Conservation (phyloP, 345 rosid species). For the Limnanthes douglasii region DNA sequence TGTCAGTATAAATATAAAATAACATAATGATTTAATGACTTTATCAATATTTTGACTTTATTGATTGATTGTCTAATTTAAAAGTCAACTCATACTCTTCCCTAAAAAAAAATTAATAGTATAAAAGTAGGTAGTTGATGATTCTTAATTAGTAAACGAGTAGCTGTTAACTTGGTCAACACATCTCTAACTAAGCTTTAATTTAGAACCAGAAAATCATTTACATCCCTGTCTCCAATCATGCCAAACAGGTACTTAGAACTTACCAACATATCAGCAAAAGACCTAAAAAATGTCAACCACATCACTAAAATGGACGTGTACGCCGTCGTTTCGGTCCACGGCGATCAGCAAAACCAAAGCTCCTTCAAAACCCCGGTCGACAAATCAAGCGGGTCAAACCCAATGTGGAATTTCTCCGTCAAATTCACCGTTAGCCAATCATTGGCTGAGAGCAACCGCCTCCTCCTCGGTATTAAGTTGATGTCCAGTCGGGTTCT, state of each 20-base stretch:
- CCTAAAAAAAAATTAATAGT: no score
- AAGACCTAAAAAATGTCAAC: slow-evolving; percentile 52
- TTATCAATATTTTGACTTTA: no score
- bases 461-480: slow-evolving; percentile 34
- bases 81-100: no score
- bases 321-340: slow-evolving; percentile 44
- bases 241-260: slow-evolving; percentile 53
- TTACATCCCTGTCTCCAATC: no score
- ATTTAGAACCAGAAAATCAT: no score
- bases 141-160: no score
- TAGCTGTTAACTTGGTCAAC: no score
- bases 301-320: slow-evolving; percentile 70
- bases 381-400: slow-evolving; percentile 29
- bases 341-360: slow-evolving; percentile 31
- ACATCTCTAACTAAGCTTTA: no score
- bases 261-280: slow-evolving; percentile 54
- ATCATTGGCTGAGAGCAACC: slow-evolving; percentile 27
- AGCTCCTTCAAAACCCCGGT: slow-evolving; percentile 28
- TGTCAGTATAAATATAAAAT: no score
- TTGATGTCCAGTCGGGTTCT: slow-evolving; percentile 54
- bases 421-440: slow-evolving; percentile 37
- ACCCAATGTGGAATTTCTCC: slow-evolving; percentile 59
- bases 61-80: no score
- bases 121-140: no score
- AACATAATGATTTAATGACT: no score